A percentile compares a stretch with the other conserved stretches of the same genome.
phyloP scores from a whole-genome alignment of 495 filamentous ascomycete genomes.

The Halenospora varia region DNA sequence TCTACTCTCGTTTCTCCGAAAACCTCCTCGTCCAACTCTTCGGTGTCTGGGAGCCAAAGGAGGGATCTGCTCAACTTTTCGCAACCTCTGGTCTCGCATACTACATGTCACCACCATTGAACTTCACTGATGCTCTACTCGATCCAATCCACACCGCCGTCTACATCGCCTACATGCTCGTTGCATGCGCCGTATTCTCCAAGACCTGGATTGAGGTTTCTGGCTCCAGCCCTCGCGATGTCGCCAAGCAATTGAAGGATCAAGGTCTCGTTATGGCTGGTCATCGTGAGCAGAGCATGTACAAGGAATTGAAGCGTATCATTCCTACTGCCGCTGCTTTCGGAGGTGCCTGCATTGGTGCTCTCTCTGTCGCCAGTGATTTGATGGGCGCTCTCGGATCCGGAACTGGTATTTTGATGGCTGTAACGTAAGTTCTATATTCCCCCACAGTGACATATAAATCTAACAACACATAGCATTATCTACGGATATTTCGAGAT shows the following conservation, averaged over 20 bases:
- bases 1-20: slow-evolving; percentile 96
- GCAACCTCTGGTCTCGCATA: slow-evolving; percentile 91
- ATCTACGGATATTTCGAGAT: slow-evolving; percentile 99
- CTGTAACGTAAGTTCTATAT: slow-evolving; percentile 81
- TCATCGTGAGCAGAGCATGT: slow-evolving; percentile 99
- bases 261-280: slow-evolving; percentile 99
- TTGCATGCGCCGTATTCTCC: slow-evolving; percentile 96
- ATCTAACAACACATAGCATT: slow-evolving; percentile 57
- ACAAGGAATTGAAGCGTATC: slow-evolving; percentile 98
- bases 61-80: slow-evolving; percentile 92
- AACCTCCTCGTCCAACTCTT: slow-evolving; percentile 95
- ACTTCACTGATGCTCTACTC: slow-evolving; percentile 92
- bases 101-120: slow-evolving; percentile 98
- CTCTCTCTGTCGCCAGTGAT: slow-evolving; percentile 90
- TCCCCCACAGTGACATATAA: background rate
- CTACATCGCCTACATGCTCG: slow-evolving; percentile 95
- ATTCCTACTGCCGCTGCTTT: slow-evolving; percentile 98
- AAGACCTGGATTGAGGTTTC: slow-evolving; percentile 99
- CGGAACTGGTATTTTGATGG: slow-evolving; percentile 95
- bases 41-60: slow-evolving; percentile 97
- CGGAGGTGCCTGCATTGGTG: slow-evolving; percentile 98
- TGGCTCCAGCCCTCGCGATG: slow-evolving; percentile 93
- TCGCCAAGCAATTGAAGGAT: slow-evolving; percentile 99
- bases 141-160: slow-evolving; percentile 96
- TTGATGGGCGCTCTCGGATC: slow-evolving; percentile 94